Evolutionary conservation across 2,329 filamentous ascomycete genomes (phyloP).

Genomic region (Kalmusia sp.): DNA sequence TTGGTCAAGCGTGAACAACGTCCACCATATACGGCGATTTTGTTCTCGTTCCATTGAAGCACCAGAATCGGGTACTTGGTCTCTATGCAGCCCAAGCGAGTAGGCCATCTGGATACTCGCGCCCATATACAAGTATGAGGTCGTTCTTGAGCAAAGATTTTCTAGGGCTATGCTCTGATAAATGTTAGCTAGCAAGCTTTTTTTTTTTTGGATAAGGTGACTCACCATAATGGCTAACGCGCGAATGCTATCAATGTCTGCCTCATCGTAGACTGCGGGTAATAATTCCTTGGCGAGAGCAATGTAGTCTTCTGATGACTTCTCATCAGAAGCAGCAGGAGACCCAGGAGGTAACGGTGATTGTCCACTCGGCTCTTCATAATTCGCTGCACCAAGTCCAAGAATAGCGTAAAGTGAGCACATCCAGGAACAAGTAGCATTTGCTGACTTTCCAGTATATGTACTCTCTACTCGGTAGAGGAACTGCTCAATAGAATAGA

Average conservation of each 20-base stretch:
- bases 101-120: slow-evolving; percentile 46
- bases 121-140: slow-evolving; percentile 46
- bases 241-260: slow-evolving; percentile 46
- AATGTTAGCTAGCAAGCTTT: slow-evolving; percentile 11
- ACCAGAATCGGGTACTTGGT: slow-evolving; percentile 37
- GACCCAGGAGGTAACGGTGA: slow-evolving; percentile 27
- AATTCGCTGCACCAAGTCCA: slow-evolving; percentile 39
- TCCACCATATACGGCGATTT: slow-evolving; percentile 48
- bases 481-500: slow-evolving; percentile 43
- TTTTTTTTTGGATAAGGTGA: neutral
- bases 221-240: slow-evolving; percentile 44
- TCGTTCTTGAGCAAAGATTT: slow-evolving; percentile 42
- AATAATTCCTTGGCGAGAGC: slow-evolving; percentile 42
- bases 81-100: slow-evolving; percentile 44
- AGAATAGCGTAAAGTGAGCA: slow-evolving; percentile 47
- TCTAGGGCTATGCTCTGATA: slow-evolving; percentile 43
- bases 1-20: slow-evolving; percentile 43
- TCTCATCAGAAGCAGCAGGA: slow-evolving; percentile 26
- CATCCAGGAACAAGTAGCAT: slow-evolving; percentile 41
- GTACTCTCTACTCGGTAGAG: slow-evolving; percentile 42
- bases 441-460: slow-evolving; percentile 28
- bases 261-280: slow-evolving; percentile 42
- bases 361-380: slow-evolving; percentile 26
- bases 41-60: slow-evolving; percentile 39
- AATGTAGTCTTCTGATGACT: slow-evolving; percentile 42